A percentile compares a stretch with the other conserved stretches of the same genome.
These are phyloP conservation scores for Triadica sebifera DNA, from an alignment of 345 rosid genomes.

Conservation along the genomic window DNA sequence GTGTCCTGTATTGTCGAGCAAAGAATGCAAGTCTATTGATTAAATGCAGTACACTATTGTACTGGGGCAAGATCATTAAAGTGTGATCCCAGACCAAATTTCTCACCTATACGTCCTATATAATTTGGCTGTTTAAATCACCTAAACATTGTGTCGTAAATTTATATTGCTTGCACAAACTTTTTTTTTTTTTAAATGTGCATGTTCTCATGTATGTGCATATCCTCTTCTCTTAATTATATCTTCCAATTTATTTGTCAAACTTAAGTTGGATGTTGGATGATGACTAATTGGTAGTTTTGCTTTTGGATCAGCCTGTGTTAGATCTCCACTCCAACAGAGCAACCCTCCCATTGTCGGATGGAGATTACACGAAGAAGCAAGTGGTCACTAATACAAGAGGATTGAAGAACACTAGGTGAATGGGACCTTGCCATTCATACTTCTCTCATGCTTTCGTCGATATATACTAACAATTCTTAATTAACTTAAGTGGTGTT, in stretches of 20 bases:
- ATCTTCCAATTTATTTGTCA: neutral
- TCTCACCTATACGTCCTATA: neutral
- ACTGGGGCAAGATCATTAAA: neutral
- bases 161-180: neutral
- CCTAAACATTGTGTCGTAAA: no score
- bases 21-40: neutral
- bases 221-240: no score
- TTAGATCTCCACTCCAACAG: conserved; percentile 59
- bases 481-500: conserved; percentile 10
- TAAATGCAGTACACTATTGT: neutral
- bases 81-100: neutral
- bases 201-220: neutral
- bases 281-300: conserved; percentile 25
- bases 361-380: conserved; percentile 49
- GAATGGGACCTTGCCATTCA: conserved; percentile 5
- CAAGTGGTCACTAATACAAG: conserved; percentile 37
- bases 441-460: neutral
- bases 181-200: neutral
- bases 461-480: neutral
- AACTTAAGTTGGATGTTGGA: neutral
- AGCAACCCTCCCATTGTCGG: conserved; percentile 31
- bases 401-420: conserved; percentile 63
- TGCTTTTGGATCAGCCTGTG: conserved; percentile 52
- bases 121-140: no score
- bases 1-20: neutral